A percentile compares a stretch with the other conserved stretches of the same genome.
Conservation (phyloP, 2,329 filamentous ascomycete species). For the Colletotrichum sojae region DNA sequence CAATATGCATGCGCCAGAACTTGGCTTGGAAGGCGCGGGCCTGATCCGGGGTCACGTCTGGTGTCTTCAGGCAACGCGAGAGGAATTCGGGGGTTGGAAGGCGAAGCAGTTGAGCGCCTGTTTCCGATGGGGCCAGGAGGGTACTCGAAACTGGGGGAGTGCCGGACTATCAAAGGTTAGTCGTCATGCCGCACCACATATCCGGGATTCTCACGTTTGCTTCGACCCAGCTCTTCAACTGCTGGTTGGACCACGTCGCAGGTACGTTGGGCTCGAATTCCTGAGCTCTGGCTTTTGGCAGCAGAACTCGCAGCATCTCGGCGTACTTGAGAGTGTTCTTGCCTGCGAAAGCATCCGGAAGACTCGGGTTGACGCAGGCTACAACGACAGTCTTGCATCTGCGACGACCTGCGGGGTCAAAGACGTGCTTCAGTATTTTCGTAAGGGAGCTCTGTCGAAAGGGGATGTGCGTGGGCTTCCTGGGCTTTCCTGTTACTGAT, state of each 20-base stretch:
- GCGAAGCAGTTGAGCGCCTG: slow-evolving; percentile 57
- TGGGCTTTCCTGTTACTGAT: slow-evolving; percentile 27
- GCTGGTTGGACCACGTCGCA: slow-evolving; percentile 56
- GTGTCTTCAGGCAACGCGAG: slow-evolving; percentile 55
- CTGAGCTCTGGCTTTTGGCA: slow-evolving; percentile 47
- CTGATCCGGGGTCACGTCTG: slow-evolving; percentile 53
- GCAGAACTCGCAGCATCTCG: slow-evolving; percentile 59
- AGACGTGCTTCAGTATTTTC: slow-evolving; percentile 64
- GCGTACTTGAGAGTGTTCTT: slow-evolving; percentile 66
- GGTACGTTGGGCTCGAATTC: slow-evolving; percentile 49
- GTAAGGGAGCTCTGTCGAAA: slow-evolving; percentile 63
- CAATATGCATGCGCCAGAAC: slow-evolving; percentile 59
- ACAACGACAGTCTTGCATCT: slow-evolving; percentile 60
- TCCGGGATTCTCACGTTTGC: slow-evolving; percentile 51
- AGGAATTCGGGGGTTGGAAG: slow-evolving; percentile 57
- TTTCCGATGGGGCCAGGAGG: slow-evolving; percentile 56
- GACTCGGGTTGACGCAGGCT: slow-evolving; percentile 63
- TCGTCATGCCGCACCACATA: too few relatives aligned
- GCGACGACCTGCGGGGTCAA: slow-evolving; percentile 57
- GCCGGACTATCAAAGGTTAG: slow-evolving; percentile 53
- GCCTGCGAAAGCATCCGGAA: slow-evolving; percentile 58
- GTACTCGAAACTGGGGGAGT: slow-evolving; percentile 50
- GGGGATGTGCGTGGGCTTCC: slow-evolving; percentile 57
- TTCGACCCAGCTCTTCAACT: slow-evolving; percentile 56
- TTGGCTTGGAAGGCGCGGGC: slow-evolving; percentile 58